Evolutionary conservation across 345 rosid genomes (phyloP).

Genomic region (Eucalyptus marginata): DNA sequence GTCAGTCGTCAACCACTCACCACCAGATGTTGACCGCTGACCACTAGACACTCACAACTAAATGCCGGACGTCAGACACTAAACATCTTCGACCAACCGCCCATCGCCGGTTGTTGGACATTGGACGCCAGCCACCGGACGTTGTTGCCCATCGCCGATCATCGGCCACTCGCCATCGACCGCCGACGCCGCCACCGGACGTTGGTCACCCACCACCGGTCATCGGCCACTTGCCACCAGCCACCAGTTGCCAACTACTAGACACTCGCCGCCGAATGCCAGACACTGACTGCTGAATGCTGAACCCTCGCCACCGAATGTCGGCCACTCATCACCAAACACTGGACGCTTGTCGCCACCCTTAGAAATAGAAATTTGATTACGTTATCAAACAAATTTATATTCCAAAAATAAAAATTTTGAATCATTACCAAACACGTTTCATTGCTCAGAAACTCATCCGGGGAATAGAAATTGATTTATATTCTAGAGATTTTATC

Average conservation of each 20-base stretch:
- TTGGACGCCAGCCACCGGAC: rapidly evolving
- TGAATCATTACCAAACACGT: rapidly evolving
- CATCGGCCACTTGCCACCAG: rapidly evolving
- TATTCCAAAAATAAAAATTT: no score
- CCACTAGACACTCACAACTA: rapidly evolving
- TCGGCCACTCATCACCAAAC: rapidly evolving
- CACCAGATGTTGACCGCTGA: rapidly evolving
- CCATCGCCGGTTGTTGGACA: rapidly evolving
- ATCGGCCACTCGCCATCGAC: rapidly evolving
- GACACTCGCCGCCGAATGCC: rapidly evolving
- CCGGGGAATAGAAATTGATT: rapidly evolving
- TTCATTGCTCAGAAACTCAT: rapidly evolving
- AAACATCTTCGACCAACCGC: rapidly evolving
- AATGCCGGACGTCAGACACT: rapidly evolving
- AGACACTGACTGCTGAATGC: rapidly evolving
- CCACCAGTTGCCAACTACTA: rapidly evolving
- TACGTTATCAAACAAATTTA: no score
- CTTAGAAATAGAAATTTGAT: no score
- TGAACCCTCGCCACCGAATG: rapidly evolving
- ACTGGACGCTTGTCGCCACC: rapidly evolving
- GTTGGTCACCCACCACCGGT: rapidly evolving
- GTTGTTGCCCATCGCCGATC: rapidly evolving
- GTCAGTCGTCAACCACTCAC: no score
- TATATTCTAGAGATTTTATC: rapidly evolving
- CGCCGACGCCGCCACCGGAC: rapidly evolving